Evolutionary conservation across 2,329 filamentous ascomycete species (phyloP).

Genomic region (Zymoseptoria pseudotritici): DNA sequence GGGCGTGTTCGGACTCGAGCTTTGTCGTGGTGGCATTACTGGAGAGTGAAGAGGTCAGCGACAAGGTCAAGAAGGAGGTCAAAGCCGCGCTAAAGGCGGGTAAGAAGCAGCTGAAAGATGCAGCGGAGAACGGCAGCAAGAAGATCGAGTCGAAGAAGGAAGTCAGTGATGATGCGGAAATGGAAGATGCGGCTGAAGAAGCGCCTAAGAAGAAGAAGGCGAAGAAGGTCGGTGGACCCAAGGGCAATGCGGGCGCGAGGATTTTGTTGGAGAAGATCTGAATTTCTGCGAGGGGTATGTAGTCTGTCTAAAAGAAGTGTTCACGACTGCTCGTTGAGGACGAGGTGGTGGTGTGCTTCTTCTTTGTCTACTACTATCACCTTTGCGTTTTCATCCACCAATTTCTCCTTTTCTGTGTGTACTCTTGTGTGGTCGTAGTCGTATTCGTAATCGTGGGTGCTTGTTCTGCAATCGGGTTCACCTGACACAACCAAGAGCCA

Average conservation of each 20-base stretch:
- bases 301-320: background rate
- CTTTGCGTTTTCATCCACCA: background rate
- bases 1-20: constrained; percentile 79
- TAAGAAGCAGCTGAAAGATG: constrained; percentile 62
- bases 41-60: constrained; percentile 59
- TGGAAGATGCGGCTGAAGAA: constrained; percentile 62
- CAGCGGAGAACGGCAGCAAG: constrained; percentile 42
- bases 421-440: too few species aligned
- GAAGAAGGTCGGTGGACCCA: constrained; percentile 20
- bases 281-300: background rate
- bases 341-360: background rate
- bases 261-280: constrained; percentile 37
- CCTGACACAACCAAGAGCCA: too few species aligned
- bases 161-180: constrained; percentile 64
- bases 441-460: too few species aligned
- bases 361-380: background rate
- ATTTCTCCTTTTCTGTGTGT: background rate
- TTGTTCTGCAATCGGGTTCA: too few species aligned
- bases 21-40: constrained; percentile 79
- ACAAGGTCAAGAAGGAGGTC: constrained; percentile 59
- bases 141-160: constrained; percentile 44
- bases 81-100: constrained; percentile 64
- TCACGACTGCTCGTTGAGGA: background rate
- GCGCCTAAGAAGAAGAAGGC: constrained; percentile 45
- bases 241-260: constrained; percentile 41